Percentiles rank a stretch among this genome's conserved stretches.
Evolutionary conservation across 129 eudicot species (phyloP).

Genomic region (Saussurea involucrata): DNA sequence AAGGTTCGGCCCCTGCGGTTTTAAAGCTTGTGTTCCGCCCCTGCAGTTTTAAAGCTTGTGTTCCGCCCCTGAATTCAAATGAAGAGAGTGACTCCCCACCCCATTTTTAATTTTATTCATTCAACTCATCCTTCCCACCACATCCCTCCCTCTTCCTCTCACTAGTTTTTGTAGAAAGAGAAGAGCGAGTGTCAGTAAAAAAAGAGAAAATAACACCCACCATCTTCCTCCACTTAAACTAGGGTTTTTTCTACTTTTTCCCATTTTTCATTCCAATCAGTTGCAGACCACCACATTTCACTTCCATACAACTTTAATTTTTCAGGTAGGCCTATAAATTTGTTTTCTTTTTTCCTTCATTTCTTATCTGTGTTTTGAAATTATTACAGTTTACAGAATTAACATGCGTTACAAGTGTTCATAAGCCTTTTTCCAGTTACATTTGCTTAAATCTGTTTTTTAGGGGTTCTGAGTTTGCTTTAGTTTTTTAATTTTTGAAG

Average conservation of each 20-base stretch:
- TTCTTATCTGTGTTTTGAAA: background rate
- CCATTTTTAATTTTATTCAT: background rate
- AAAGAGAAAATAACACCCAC: too few species aligned
- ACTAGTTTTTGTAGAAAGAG: slow-evolving; percentile 11
- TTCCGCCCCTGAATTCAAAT: background rate
- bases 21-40: too few species aligned
- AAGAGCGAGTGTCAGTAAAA: background rate
- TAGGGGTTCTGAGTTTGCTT: background rate
- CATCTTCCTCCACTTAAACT: too few species aligned
- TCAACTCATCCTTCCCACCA: background rate
- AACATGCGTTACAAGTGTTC: slow-evolving; percentile 9
- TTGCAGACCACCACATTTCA: too few species aligned
- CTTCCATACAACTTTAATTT: too few species aligned
- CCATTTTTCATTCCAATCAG: too few species aligned
- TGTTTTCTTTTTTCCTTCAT: too few species aligned
- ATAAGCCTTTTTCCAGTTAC: background rate
- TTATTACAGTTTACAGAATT: background rate
- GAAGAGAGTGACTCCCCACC: background rate
- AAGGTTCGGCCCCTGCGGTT: too few species aligned
- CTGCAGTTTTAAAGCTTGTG: too few species aligned
- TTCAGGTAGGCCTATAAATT: too few species aligned
- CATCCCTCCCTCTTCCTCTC: background rate
- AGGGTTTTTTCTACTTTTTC: too few species aligned
- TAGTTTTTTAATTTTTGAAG: background rate
- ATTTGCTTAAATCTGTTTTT: background rate